These are phyloP conservation scores for Ceratocystiopsis minuta DNA, from an alignment of 2,329 filamentous ascomycete genomes.

Conservation along the genomic window DNA sequence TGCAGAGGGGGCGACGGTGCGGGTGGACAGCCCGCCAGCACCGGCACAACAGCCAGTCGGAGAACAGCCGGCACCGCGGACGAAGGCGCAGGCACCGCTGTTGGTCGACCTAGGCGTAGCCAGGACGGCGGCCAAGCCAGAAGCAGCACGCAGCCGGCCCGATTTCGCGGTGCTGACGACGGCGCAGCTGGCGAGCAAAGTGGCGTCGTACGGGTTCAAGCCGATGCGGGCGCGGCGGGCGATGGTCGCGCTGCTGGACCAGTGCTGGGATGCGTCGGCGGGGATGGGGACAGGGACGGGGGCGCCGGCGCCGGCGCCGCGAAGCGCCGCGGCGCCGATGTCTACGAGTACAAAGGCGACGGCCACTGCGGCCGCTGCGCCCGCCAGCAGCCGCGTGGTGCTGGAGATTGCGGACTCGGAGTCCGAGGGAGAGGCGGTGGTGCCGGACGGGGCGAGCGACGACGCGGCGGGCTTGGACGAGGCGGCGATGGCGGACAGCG, in stretches of 20 bases:
- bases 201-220: conserved; percentile 55
- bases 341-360: conserved; percentile 4
- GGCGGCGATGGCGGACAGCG: not conserved
- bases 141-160: not conserved
- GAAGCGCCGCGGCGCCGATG: too few species aligned
- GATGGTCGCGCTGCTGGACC: conserved; percentile 51
- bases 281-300: too few species aligned
- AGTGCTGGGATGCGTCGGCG: conserved; percentile 37
- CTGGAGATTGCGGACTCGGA: conserved; percentile 9
- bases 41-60: too few species aligned
- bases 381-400: conserved; percentile 12
- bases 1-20: too few species aligned
- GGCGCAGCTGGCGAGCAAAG: conserved; percentile 40
- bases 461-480: conserved; percentile 19
- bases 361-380: not conserved
- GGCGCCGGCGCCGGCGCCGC: too few species aligned
- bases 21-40: too few species aligned
- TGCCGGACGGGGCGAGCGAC: conserved; percentile 14
- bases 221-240: conserved; percentile 46
- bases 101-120: too few species aligned
- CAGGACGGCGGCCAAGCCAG: too few species aligned
- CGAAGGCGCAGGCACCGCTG: too few species aligned
- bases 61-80: too few species aligned
- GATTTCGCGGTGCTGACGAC: conserved; percentile 44
- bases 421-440: conserved; percentile 18